phyloP scores from a whole-genome alignment of 768 basidiomycete species.

The Hortiboletus flavorubellus region DNA sequence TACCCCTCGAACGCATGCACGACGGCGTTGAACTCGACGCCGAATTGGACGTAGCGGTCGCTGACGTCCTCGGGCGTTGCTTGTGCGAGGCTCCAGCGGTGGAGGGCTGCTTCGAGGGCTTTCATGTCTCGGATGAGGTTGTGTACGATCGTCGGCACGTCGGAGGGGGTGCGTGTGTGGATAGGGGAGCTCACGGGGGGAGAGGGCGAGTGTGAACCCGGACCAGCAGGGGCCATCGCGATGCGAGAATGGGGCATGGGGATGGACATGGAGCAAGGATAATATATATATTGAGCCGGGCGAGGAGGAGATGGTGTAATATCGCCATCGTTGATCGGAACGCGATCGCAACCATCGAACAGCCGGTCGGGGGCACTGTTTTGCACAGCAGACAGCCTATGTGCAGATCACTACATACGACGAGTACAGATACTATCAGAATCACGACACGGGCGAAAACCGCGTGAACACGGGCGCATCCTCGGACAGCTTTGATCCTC shows the following conservation, averaged over 20 bases:
- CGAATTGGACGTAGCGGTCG: constrained; percentile 86
- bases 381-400: neutral
- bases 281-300: neutral
- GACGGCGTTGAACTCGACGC: constrained; percentile 83
- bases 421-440: neutral
- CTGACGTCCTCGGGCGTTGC: constrained; percentile 73
- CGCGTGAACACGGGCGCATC: constrained; percentile 5
- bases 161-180: constrained; percentile 12
- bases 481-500: neutral
- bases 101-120: constrained; percentile 69
- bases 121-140: constrained; percentile 79
- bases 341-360: neutral
- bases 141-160: constrained; percentile 61
- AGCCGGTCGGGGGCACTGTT: neutral
- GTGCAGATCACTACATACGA: neutral
- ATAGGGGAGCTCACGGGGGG: neutral
- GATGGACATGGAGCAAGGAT: neutral
- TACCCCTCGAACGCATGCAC: constrained; percentile 71
- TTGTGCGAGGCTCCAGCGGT: constrained; percentile 60
- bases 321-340: too few relatives aligned
- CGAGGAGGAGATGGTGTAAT: neutral
- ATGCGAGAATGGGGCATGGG: neutral
- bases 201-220: neutral
- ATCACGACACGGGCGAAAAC: constrained; percentile 23
- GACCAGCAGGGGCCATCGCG: constrained; percentile 16